Percentiles rank a stretch among this genome's conserved stretches.
Conservation (phyloP, 169 alveolate genomes). For the Prorocentrum cordatum region DNA sequence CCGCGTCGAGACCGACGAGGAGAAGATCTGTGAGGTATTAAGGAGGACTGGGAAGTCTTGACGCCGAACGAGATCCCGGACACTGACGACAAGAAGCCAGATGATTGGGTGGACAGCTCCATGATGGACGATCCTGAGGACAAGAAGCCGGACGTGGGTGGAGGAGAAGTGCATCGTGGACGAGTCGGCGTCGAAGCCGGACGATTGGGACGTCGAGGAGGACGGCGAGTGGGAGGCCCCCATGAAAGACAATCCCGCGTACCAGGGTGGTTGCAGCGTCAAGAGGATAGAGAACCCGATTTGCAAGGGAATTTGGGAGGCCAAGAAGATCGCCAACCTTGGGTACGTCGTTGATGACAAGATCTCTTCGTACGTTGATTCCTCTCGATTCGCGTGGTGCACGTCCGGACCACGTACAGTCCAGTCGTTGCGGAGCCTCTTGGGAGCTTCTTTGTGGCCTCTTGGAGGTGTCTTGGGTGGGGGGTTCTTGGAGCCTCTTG, state of each 20-base stretch:
- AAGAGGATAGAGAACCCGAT: not conserved
- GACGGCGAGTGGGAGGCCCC: slow-evolving; percentile 73
- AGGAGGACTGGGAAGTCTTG: not conserved
- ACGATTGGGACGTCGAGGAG: slow-evolving; percentile 68
- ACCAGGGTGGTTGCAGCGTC: not conserved
- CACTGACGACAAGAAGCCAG: slow-evolving; percentile 71
- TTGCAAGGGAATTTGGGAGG: not conserved
- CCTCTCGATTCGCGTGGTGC: too few species aligned
- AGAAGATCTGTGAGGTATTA: not conserved
- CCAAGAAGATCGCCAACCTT: slow-evolving; percentile 1
- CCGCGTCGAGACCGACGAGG: not conserved
- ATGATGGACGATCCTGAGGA: too few species aligned
- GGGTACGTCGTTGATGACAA: not conserved
- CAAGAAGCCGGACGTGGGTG: too few species aligned
- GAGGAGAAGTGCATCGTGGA: slow-evolving; percentile 68
- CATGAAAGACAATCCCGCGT: slow-evolving; percentile 20
- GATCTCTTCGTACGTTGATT: too few species aligned
- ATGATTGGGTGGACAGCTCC: slow-evolving; percentile 62
- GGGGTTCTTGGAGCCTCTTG: too few species aligned
- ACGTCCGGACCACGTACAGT: too few species aligned
- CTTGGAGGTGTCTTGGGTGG: too few species aligned
- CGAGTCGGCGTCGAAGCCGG: slow-evolving; percentile 67
- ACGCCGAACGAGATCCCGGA: slow-evolving; percentile 3
- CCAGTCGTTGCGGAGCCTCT: too few species aligned
- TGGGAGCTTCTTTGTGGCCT: too few species aligned